Base-by-base conservation (phyloP, 352 stramenopile genomes). In the Globisporangium rhizosaccharum region DNA sequence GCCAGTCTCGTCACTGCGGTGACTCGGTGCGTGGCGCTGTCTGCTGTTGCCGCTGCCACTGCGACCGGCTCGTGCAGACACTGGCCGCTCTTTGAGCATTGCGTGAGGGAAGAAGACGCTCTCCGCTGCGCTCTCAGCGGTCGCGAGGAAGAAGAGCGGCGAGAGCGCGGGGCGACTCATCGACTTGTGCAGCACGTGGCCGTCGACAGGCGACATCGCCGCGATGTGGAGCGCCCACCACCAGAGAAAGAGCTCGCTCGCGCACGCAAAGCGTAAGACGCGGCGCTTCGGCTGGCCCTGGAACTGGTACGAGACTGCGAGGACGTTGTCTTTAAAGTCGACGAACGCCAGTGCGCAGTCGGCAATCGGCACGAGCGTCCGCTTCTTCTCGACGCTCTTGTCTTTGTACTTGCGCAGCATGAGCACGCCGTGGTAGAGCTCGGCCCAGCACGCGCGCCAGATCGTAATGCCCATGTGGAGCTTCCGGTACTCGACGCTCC, bases 151-250 rank as follows among this genome's bases (percentile, higher is more conserved):
- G 51, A 84, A 73, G 9, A 83, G 69, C 12, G 76, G 72, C 17
- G 70, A 71, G 10, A 84, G 39, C 15, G 63, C 76, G 15, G 61
- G 62, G 6, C 67, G 74, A 63, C 70, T 73, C 63, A 86, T 72
- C 15, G 73, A 74, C 33, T 82, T 71, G 51, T 85, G 66, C 28
- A 84, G 61, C 36, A 79, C 50, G 56, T 81, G 67, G 15, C 62
- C 63, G 57, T 84, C 72, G 44, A 81, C 67, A 3, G 66, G 66
- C 33, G 77, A 71, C 37, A 62, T 76, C 14, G 76, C 75, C 0
- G 80, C 71, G 51, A 92, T 67, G 59, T 90, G 80, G 30, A 92
- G 75, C 2, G 69, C 71, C 78, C 78, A 92, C 80, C 80, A 92
- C 82, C 82, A 92, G 2, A 88, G 57, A 47, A 89, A 90, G 59